Conservation (phyloP, 2,329 filamentous ascomycete species). For the Fusarium brachygibbosum region DNA sequence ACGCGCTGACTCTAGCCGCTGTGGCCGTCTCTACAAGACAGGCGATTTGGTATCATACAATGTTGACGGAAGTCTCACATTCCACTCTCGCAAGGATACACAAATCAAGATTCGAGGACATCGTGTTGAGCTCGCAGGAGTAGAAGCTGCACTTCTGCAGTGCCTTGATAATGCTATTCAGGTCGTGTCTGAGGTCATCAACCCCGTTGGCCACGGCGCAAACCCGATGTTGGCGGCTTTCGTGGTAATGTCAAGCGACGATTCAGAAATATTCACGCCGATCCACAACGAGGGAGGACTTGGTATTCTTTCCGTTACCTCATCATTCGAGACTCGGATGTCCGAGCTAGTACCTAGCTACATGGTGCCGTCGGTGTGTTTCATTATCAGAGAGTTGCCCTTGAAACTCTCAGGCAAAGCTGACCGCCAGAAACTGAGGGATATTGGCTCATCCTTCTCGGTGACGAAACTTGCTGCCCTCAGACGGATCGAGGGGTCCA, state of each 20-base stretch:
- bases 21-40: constrained; percentile 57
- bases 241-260: constrained; percentile 3
- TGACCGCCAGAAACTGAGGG: constrained; percentile 13
- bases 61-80: constrained; percentile 51
- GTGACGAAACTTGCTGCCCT: constrained; percentile 9
- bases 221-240: constrained; percentile 8
- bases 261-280: neutral
- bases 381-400: constrained; percentile 4
- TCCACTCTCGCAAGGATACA: constrained; percentile 66
- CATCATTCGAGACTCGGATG: neutral
- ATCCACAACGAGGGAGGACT: constrained; percentile 1
- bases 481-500: neutral
- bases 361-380: constrained; percentile 24
- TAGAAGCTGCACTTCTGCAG: constrained; percentile 5
- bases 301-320: constrained; percentile 4
- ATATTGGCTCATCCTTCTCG: constrained; percentile 16
- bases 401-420: constrained; percentile 16
- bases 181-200: constrained; percentile 11
- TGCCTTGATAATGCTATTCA: neutral
- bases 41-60: constrained; percentile 61
- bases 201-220: neutral
- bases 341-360: constrained; percentile 12
- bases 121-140: constrained; percentile 61
- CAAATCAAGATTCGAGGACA: constrained; percentile 72
- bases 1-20: neutral